Base-by-base conservation (phyloP, 2,329 filamentous ascomycete species). In the Samsoniella hepiali region DNA sequence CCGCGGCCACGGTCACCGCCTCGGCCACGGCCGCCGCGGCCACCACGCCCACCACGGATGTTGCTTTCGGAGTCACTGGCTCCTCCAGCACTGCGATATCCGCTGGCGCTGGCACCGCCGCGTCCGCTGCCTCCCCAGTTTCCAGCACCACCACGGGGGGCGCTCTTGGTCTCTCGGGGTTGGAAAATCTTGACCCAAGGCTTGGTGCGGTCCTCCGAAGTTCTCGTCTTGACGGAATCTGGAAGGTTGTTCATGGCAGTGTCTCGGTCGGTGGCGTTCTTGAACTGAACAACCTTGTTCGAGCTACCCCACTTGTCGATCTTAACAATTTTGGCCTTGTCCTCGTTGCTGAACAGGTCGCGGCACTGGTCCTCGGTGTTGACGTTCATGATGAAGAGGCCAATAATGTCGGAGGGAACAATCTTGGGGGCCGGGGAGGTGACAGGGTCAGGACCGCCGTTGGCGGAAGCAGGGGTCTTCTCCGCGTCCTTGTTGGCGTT, bases 351-450 rank as follows among this genome's bases (percentile, higher is more conserved):
- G 73, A 99, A 94, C 31, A 97, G 82, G 40, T 91, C 88, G 63
- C 89, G 88, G 44, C 91, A 89, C 65, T 93, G 91, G 38, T 97
- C 91, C 68, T 94, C 91, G 61, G 85, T 90, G 70, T 88, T 91
- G 29, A 93, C 88, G 71, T 93, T 93, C 79, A 91, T 91, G 65
- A 99, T 88, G 76, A 97, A 99, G 27, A 99, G 84, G 56, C 91
- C 94, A 70, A 92, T 89, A 69, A 89, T 91, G 68, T 84, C 86
- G 71, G 92, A 84, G 22, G 83, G 78, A 51, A 81, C 72, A 42
- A 78, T 84, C 73, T 91, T 89, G 34, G 83, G 78, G 7, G 84
- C 83, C 17, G 86, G 83, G 2, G 86, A 85, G n/a, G 82, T 76
- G 3, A 79, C 76, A 13, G 83, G 77, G 53, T 86, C 84, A 5